Conservation (phyloP, 768 basidiomycete genomes). For the Panaeolus papilionaceus region DNA sequence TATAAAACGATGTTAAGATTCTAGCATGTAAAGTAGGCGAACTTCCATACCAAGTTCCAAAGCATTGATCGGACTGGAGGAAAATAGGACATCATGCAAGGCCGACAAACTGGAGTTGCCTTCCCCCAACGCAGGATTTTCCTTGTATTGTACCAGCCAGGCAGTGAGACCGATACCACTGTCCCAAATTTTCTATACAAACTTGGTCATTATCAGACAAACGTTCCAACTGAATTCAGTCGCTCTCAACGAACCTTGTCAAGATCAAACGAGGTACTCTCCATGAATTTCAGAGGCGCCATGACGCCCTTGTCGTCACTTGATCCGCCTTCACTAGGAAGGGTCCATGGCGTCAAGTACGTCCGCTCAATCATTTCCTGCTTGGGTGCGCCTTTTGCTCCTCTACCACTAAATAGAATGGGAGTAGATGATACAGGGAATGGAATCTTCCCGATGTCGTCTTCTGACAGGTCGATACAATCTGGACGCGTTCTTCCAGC, state of each 20-base stretch:
- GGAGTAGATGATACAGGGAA: constrained; percentile 78
- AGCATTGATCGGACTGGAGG: constrained; percentile 45
- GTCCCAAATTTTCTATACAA: constrained; percentile 92
- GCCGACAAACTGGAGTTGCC: constrained; percentile 13
- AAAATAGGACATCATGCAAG: constrained; percentile 44
- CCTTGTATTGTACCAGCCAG: constrained; percentile 61
- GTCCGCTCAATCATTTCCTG: constrained; percentile 73
- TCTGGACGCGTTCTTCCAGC: constrained; percentile 30
- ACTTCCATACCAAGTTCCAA: constrained; percentile 71
- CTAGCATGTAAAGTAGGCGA: background rate
- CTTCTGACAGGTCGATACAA: constrained; percentile 48
- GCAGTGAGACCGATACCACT: constrained; percentile 87
- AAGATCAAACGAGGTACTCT: constrained; percentile 89
- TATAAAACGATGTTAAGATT: constrained; percentile 30
- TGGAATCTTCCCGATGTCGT: constrained; percentile 48
- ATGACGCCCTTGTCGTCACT: constrained; percentile 24
- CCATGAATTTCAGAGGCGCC: constrained; percentile 57
- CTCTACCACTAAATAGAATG: constrained; percentile 46
- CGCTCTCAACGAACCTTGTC: constrained; percentile 73
- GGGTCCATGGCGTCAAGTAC: constrained; percentile 38
- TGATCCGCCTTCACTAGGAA: constrained; percentile 31
- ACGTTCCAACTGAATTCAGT: constrained; percentile 1
- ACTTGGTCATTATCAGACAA: constrained; percentile 35
- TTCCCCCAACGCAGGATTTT: constrained; percentile 24
- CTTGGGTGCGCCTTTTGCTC: constrained; percentile 46